A percentile compares a stretch with the other conserved stretches of the same genome.
Conservation (phyloP, 208 protist genomes). For the Jaenimonas drosophilae region DNA sequence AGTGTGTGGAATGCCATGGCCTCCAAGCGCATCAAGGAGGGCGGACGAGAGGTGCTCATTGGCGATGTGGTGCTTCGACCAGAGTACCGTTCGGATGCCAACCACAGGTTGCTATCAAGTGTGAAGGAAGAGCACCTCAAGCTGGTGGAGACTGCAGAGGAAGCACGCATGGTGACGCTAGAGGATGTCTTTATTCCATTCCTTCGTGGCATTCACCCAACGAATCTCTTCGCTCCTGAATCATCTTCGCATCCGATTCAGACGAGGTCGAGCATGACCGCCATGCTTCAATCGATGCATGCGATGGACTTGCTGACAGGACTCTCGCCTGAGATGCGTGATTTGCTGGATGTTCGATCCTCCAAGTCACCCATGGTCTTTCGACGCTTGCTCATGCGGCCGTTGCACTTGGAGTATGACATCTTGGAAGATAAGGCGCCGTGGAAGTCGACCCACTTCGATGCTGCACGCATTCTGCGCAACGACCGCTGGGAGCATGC, state of each 20-base stretch:
- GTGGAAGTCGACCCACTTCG: slow-evolving; percentile 50
- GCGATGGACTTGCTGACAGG: slow-evolving; percentile 64
- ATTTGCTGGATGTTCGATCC: slow-evolving; percentile 55
- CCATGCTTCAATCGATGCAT: slow-evolving; percentile 43
- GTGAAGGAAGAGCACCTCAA: slow-evolving; percentile 77
- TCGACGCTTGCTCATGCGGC: slow-evolving; percentile 59
- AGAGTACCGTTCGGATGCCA: slow-evolving; percentile 43
- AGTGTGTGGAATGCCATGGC: slow-evolving; percentile 81
- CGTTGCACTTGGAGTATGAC: slow-evolving; percentile 42
- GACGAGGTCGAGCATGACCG: slow-evolving; percentile 45
- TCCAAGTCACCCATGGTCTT: slow-evolving; percentile 52
- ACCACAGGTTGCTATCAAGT: slow-evolving; percentile 37
- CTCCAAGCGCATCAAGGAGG: slow-evolving; percentile 34
- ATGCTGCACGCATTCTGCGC: slow-evolving; percentile 52
- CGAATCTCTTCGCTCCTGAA: slow-evolving; percentile 46
- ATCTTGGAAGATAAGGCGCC: slow-evolving; percentile 73
- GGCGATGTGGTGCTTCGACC: slow-evolving; percentile 67
- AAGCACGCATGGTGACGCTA: slow-evolving; percentile 36
- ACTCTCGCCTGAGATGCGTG: slow-evolving; percentile 28
- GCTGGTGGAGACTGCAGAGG: slow-evolving; percentile 25
- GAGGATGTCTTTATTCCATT: slow-evolving; percentile 81
- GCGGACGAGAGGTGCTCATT: slow-evolving; percentile 24
- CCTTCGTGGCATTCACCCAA: slow-evolving; percentile 58
- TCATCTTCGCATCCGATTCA: slow-evolving; percentile 61
- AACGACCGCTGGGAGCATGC: slow-evolving; percentile 67